Evolutionary conservation across 176 grass and related monocot genomes (phyloP), one percentile per base, ranked within the genome.

Genomic region (Oryza meridionalis): DNA sequence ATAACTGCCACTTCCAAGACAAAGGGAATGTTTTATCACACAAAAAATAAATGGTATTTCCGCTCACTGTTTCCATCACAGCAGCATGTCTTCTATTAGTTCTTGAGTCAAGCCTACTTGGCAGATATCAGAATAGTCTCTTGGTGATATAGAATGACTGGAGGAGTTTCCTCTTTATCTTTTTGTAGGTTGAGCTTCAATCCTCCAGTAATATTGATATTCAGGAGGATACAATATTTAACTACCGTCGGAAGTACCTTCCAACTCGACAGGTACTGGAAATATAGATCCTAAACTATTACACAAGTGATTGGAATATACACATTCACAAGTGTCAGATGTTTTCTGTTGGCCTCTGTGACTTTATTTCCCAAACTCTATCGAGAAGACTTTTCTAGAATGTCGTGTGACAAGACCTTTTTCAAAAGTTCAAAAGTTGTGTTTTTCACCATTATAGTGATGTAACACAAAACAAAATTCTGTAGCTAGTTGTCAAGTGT

Each of bases 221-320:
- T 55, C 63, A 79, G 33, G 92, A 93, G 69, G 90, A 98, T 65
- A 70, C 79, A 81, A 98, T 95, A 90, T 98, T 98, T 84, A 94
- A 93, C 86, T 98, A 95, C 82, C 86, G 91, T 29, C 84, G 85
- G 80, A 98, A 98, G 69, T 98, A 98, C 87, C 92, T 98, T 90
- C 95, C 95, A 82, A 98, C 86, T 59, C 89, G 61, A 81, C 92
- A 98, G 90, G 94, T 92, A 88, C 45, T 63, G 58, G 33, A 79
- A 81, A 62, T 45, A 76, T 55, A 31, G 1, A 76, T 65, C 45
- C 53, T 49, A 70, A 31, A 51, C 16, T 64, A 26, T 46, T 40
- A 42, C 21, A 26, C 51, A 76, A 47, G 22, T 81, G 26, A 21
- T 25, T 77, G 7, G 27, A n/a, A 31, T 6, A 12, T 46, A 80